Evolutionary conservation across 1,284 basidiomycete species (phyloP), one percentile per base, ranked within the genome.

Genomic region (Ceratobasidium sp.): DNA sequence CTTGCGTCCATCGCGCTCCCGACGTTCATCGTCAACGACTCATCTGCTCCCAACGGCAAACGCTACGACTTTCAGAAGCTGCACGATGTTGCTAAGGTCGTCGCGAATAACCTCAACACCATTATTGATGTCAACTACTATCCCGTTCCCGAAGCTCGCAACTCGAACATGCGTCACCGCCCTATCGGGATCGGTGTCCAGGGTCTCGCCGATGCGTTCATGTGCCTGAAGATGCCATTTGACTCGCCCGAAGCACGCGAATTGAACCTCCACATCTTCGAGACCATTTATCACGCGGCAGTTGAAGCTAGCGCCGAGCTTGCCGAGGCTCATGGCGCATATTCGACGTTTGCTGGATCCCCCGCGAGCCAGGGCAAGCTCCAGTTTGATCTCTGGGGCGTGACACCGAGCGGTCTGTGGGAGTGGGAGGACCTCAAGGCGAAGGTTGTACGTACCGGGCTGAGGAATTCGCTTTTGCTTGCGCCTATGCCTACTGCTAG

Each of bases 401-500:
- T 97, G 54, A 94, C 93, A 0, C 98, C 98, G 17, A 94, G 94
- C 28, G 92, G 93, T 78, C 89, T 99, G 17, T 99, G 98, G 98
- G 96, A 99, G 84, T 99, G 98, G 98, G 85, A 90, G 1, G 85
- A 88, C 77, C 88, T 99, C 83, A 98, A 97, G 88, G 93, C 90
- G 82, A 94, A 95, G 86, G 94, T 99, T 78, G 92, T 92, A n/a
- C 86, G 90, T 83, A 90, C 91, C 83, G 98, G 98, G 79, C 86
- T 99, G 68, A 88, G 97, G 80, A 99, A 99, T 88, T 98, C 97
- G 76, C 88, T 99, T n/a, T 88, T 99, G 12, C 87, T 96, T 79
- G 94, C 98, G 0, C 98, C 97, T 20, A 99, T 99, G 98, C 98
- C 98, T 0, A 99, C 98, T 33, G 98, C 98, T 0, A 98, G 96